Evolutionary conservation across 1,284 basidiomycete species (phyloP).

Genomic region (Cutaneotrichosporon daszewskae): DNA sequence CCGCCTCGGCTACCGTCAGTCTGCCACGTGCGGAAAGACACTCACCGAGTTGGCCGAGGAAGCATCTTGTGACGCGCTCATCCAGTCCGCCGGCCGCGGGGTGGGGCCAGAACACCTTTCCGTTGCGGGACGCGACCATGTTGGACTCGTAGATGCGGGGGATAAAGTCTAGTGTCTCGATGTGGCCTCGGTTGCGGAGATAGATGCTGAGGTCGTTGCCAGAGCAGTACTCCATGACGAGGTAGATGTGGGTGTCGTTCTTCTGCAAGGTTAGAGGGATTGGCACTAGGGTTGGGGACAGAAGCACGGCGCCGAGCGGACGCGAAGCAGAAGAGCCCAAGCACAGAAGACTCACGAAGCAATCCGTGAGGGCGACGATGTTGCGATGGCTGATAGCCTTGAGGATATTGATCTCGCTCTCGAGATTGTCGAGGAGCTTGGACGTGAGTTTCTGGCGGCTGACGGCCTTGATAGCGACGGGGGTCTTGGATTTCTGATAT

Average conservation of each 20-base stretch:
- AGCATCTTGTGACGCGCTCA: slow-evolving; percentile 84
- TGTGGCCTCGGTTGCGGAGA: slow-evolving; percentile 85
- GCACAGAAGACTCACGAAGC: slow-evolving; percentile 64
- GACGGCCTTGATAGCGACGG: slow-evolving; percentile 94
- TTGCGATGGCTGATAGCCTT: slow-evolving; percentile 89
- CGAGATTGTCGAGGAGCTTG: slow-evolving; percentile 93
- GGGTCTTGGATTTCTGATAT: slow-evolving; percentile 61
- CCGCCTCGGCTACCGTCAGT: slow-evolving; percentile 64
- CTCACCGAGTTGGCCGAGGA: slow-evolving; percentile 83
- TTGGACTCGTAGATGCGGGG: slow-evolving; percentile 53
- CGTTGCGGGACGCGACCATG: slow-evolving; percentile 49
- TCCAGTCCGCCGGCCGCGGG: slow-evolving; percentile 84
- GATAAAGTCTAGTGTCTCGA: slow-evolving; percentile 74
- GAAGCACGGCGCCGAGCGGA: too few relatives aligned
- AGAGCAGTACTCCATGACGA: slow-evolving; percentile 96
- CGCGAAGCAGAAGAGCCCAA: not conserved
- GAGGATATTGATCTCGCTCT: slow-evolving; percentile 94
- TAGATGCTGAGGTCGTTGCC: slow-evolving; percentile 94
- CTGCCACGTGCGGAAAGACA: slow-evolving; percentile 11
- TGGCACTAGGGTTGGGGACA: too few relatives aligned
- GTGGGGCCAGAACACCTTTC: slow-evolving; percentile 77
- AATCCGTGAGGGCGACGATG: slow-evolving; percentile 88
- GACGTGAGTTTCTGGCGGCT: slow-evolving; percentile 78
- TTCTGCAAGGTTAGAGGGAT: too few relatives aligned
- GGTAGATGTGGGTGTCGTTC: slow-evolving; percentile 87